A percentile compares a stretch with the other conserved stretches of the same genome.
Evolutionary conservation across 164 flowering plant species (phyloP).

Genomic region (Piper longum): DNA sequence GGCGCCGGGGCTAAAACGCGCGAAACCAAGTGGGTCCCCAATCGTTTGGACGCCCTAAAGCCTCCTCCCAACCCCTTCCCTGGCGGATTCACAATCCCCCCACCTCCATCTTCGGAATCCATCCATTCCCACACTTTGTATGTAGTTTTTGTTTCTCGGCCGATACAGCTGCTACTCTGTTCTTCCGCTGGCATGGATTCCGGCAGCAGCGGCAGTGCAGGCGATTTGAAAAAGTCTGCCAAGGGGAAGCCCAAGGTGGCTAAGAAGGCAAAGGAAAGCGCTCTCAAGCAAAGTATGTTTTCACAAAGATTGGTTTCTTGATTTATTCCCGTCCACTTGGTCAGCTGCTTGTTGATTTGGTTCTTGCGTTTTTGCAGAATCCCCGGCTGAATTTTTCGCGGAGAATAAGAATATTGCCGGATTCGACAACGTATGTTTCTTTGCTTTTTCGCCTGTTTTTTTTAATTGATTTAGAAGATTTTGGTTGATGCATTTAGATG

Average conservation of each 20-base stretch:
- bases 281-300: constrained; percentile 73
- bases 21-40: neutral
- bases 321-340: too few relatives aligned
- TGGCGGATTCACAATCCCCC: too few relatives aligned
- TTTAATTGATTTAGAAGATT: neutral
- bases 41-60: neutral
- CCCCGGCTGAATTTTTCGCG: constrained; percentile 97
- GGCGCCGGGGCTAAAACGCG: too few relatives aligned
- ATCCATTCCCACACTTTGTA: neutral
- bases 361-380: constrained; percentile 45
- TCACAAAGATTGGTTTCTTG: too few relatives aligned
- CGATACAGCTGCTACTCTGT: neutral
- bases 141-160: neutral
- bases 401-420: constrained; percentile 61
- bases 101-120: too few relatives aligned
- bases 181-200: constrained; percentile 23
- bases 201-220: constrained; percentile 37
- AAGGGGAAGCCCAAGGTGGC: constrained; percentile 48
- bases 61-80: neutral
- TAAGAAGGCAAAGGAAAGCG: constrained; percentile 46
- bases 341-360: neutral
- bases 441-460: neutral
- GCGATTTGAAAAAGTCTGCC: constrained; percentile 20
- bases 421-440: constrained; percentile 67
- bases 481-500: neutral